Base-by-base conservation (phyloP, 2,329 filamentous ascomycete genomes). In the Phialemonium atrogriseum region DNA sequence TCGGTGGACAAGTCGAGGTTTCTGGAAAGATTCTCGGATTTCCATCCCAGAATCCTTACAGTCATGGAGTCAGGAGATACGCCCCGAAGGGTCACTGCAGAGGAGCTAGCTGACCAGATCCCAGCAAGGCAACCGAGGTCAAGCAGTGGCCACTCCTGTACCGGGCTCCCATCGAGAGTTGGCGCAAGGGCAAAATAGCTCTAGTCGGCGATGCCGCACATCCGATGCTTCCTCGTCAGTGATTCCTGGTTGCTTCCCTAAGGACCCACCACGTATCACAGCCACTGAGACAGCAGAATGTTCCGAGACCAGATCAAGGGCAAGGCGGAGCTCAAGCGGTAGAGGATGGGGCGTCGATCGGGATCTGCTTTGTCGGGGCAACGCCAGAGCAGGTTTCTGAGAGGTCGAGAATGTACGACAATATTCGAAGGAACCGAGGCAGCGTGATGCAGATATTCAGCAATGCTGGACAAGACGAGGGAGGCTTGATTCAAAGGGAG, bases 121-220 rank as follows among this genome's bases (percentile, higher is more conserved):
- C 10, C 8, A 58, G 54, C 13, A 58, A 58, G 34, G 54, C 55
- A 15, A 49, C 37, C 7, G 49, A 58, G 6, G 45, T 55, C 3
- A 56, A 51, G 36, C 46, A 47, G 15, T 60, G 54, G 52, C 51
- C 55, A 1, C 36, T 60, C 4, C 46, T 59, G 1, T 58, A 54
- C 27, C 49, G 56, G 12, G 36, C 40, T 2, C 57, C 56, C 0
- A 40, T 60, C 3, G 32, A 47, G 2, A 49, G 36, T 1, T 60
- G 55, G 56, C 43, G 39, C 10, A 52, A 49, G 21, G 55, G 45
- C 0, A 44, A 43, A 6, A 36, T 59, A 35, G 40, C 49, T 3
- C 44, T 60, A 3, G 48, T 50, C 10, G 58, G 58, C 5, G 58
- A 61, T 25, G 53, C 58, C 1, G 56, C 57, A 0, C 57, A 60